Percentiles rank a stretch among this genome's conserved stretches.
Evolutionary conservation across 352 stramenopile genomes (phyloP).

Genomic region (Blastocystis sp.): DNA sequence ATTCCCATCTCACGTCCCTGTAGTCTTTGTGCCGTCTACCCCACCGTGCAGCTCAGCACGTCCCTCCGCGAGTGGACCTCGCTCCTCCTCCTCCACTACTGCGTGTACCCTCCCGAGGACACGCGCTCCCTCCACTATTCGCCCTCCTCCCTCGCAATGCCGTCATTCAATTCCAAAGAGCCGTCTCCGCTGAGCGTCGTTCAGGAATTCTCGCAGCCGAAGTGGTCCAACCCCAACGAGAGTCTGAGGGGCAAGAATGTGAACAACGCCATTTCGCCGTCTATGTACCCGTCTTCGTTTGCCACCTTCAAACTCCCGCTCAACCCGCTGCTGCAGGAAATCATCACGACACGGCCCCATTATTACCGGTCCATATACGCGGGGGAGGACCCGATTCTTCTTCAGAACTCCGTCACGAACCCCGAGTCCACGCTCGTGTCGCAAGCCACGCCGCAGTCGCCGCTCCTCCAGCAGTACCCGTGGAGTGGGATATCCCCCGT

Average conservation of each 20-base stretch:
- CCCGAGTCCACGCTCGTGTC: not conserved
- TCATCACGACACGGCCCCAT: not conserved
- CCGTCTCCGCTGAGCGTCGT: not conserved
- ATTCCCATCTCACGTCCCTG: too few relatives aligned
- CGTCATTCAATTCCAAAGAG: not conserved
- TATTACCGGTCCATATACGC: slow-evolving; percentile 55
- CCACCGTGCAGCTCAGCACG: slow-evolving; percentile 53
- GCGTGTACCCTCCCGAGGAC: slow-evolving; percentile 30
- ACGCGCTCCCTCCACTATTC: not conserved
- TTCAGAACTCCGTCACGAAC: slow-evolving; percentile 5
- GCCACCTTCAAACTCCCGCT: slow-evolving; percentile 13
- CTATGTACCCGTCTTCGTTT: slow-evolving; percentile 12
- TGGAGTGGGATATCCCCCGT: not conserved
- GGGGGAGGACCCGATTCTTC: slow-evolving; percentile 38
- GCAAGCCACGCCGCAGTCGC: not conserved
- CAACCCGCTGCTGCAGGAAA: slow-evolving; percentile 44
- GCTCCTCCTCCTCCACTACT: slow-evolving; percentile 65
- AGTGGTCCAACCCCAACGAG: not conserved
- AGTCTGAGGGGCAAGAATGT: not conserved
- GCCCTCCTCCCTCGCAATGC: not conserved
- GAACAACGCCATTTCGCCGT: slow-evolving; percentile 7
- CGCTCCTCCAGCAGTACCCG: not conserved
- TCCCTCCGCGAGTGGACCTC: slow-evolving; percentile 19
- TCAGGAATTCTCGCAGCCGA: not conserved
- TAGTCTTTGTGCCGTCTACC: slow-evolving; percentile 49